These are phyloP conservation scores for Metarhizium humberi DNA, from an alignment of 2,329 filamentous ascomycete genomes.

Conservation along the genomic window DNA sequence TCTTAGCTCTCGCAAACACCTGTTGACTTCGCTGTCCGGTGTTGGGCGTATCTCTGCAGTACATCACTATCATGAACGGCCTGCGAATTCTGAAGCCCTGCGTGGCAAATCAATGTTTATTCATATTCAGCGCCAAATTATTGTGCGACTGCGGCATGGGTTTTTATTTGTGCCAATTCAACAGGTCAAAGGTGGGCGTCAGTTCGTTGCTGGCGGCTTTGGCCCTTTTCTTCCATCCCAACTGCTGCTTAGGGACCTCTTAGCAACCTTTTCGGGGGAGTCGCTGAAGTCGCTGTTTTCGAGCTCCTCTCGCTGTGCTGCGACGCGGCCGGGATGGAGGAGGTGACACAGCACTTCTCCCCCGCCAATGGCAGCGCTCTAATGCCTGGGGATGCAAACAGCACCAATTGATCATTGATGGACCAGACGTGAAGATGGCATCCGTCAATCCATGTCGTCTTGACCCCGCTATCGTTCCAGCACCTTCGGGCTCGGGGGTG, in stretches of 20 bases:
- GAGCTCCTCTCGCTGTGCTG: no score
- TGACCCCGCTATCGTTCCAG: conserved; percentile 10
- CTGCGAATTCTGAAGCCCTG: neutral
- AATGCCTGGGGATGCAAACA: neutral
- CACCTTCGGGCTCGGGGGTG: conserved; percentile 10
- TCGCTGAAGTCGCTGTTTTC: neutral
- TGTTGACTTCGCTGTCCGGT: neutral
- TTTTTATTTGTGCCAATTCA: neutral
- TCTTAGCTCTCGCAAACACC: neutral
- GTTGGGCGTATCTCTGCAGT: neutral
- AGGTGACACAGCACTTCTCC: neutral
- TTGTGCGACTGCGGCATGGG: neutral
- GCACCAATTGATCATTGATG: neutral
- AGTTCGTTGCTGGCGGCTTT: neutral
- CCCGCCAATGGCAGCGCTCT: neutral
- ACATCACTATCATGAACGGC: neutral
- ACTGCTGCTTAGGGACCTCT: neutral
- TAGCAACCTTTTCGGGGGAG: neutral
- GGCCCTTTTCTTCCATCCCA: neutral
- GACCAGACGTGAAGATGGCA: no score
- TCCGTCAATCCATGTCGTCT: neutral
- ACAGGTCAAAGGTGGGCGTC: neutral
- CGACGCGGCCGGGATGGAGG: neutral
- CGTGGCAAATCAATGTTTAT: neutral
- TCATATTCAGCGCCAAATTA: neutral